phyloP scores from a whole-genome alignment of 345 rosid genomes.

The Camelina neglecta region DNA sequence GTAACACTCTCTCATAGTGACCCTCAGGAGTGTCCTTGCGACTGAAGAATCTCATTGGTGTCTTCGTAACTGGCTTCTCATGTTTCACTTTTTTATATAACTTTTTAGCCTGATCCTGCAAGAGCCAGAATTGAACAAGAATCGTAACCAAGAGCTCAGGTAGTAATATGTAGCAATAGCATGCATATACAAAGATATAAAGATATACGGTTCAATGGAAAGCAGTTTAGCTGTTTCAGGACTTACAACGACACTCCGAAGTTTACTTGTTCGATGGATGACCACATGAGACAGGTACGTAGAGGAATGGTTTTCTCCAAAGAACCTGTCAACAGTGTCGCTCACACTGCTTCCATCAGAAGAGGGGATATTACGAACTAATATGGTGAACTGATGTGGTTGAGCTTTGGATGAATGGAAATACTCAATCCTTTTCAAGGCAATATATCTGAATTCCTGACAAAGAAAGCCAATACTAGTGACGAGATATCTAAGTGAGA shows the following conservation, averaged over 20 bases:
- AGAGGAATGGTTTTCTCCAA: conserved; percentile 64
- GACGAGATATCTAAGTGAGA: conserved; percentile 7
- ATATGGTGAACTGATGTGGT: conserved; percentile 88
- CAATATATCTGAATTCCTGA: conserved; percentile 82
- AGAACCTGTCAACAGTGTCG: conserved; percentile 84
- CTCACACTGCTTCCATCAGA: conserved; percentile 70
- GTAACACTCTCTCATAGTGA: conserved; percentile 73
- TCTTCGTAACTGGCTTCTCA: conserved; percentile 54
- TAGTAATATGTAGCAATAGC: background rate
- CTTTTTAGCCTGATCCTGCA: conserved; percentile 63
- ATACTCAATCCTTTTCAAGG: conserved; percentile 74
- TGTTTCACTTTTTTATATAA: conserved; percentile 55
- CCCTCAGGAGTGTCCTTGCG: conserved; percentile 62
- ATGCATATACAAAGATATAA: background rate
- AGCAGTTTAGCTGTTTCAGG: conserved; percentile 2
- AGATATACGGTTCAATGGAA: conserved; percentile 12
- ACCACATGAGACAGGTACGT: conserved; percentile 84
- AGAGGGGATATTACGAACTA: conserved; percentile 81
- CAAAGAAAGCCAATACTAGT: conserved; percentile 37
- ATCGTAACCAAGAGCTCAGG: conserved; percentile 16
- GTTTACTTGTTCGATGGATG: conserved; percentile 74
- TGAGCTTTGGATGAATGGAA: conserved; percentile 84
- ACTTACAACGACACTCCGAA: conserved; percentile 73
- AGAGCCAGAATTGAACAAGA: conserved; percentile 27
- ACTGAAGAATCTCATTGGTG: conserved; percentile 54